A percentile compares a stretch with the other conserved stretches of the same genome.
Evolutionary conservation across 768 basidiomycete species (phyloP).

Genomic region (Panus rudis): DNA sequence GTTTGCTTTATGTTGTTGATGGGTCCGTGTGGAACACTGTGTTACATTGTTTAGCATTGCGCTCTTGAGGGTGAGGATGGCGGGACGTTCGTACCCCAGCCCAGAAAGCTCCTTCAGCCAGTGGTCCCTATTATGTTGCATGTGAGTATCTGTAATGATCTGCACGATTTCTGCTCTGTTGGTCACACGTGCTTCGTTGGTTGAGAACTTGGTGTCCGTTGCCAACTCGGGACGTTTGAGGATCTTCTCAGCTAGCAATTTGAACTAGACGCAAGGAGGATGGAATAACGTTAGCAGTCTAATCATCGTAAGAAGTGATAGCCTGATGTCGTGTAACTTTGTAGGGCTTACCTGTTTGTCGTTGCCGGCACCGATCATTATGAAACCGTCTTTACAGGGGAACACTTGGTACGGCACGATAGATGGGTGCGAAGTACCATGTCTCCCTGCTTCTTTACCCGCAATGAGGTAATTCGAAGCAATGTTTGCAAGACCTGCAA

Average conservation of each 20-base stretch:
- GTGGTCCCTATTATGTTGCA: slow-evolving; percentile 49
- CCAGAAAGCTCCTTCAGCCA: slow-evolving; percentile 78
- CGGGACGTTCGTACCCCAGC: slow-evolving; percentile 63
- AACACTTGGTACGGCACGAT: slow-evolving; percentile 93
- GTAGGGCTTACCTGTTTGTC: slow-evolving; percentile 58
- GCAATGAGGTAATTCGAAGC: slow-evolving; percentile 90
- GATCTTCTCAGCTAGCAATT: slow-evolving; percentile 54
- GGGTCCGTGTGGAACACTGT: slow-evolving; percentile 78
- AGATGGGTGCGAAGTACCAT: slow-evolving; percentile 92
- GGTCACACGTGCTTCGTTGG: slow-evolving; percentile 68
- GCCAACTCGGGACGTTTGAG: slow-evolving; percentile 55
- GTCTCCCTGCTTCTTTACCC: slow-evolving; percentile 71
- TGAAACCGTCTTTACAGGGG: slow-evolving; percentile 76
- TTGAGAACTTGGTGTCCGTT: slow-evolving; percentile 56
- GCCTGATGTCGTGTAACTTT: not conserved
- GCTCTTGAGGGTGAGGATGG: not conserved
- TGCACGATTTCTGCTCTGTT: slow-evolving; percentile 65
- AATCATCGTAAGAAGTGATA: not conserved
- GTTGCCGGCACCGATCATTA: slow-evolving; percentile 94
- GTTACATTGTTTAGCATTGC: not conserved
- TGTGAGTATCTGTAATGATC: slow-evolving; percentile 58
- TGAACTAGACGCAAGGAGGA: slow-evolving; percentile 46
- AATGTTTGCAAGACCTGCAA: slow-evolving; percentile 88
- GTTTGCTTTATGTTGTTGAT: slow-evolving; percentile 90
- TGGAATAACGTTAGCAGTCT: not conserved